phyloP scores from a whole-genome alignment of 768 basidiomycete genomes.

The Favolaschia claudopus region DNA sequence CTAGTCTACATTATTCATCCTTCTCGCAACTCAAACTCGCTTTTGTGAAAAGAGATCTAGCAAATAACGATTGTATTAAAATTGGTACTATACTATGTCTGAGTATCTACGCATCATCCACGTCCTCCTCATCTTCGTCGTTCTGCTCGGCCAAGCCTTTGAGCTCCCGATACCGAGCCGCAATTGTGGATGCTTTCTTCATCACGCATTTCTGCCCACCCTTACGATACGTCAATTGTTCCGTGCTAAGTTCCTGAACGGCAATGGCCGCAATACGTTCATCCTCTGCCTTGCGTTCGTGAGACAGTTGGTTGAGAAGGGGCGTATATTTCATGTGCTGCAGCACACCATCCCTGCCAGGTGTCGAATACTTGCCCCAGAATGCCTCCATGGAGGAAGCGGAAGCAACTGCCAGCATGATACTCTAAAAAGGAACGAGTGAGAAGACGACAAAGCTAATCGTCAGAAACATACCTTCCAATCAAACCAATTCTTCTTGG shows the following conservation, averaged over 20 bases:
- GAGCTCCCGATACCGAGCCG: neutral
- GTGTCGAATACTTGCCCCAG: neutral
- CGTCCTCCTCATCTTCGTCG: neutral
- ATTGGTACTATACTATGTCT: neutral
- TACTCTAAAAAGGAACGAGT: neutral
- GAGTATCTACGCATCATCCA: neutral
- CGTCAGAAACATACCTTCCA: slow-evolving; percentile 35
- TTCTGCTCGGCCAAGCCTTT: too few species aligned
- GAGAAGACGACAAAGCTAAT: neutral
- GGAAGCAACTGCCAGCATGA: neutral
- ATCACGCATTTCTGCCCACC: neutral
- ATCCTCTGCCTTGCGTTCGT: neutral
- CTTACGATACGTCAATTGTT: slow-evolving; percentile 11
- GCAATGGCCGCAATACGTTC: neutral
- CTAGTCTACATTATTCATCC: neutral
- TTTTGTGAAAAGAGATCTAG: neutral
- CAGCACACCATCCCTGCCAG: neutral
- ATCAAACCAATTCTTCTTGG: slow-evolving; percentile 32
- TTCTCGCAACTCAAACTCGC: too few species aligned
- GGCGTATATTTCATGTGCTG: slow-evolving; percentile 2
- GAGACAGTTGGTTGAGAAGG: neutral
- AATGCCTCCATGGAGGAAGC: neutral
- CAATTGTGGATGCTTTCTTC: neutral
- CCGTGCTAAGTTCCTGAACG: neutral
- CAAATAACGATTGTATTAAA: neutral